Percentiles rank a stretch among this genome's conserved stretches.
Conservation (phyloP, 305 asterid species). For the Solanum chacoense region DNA sequence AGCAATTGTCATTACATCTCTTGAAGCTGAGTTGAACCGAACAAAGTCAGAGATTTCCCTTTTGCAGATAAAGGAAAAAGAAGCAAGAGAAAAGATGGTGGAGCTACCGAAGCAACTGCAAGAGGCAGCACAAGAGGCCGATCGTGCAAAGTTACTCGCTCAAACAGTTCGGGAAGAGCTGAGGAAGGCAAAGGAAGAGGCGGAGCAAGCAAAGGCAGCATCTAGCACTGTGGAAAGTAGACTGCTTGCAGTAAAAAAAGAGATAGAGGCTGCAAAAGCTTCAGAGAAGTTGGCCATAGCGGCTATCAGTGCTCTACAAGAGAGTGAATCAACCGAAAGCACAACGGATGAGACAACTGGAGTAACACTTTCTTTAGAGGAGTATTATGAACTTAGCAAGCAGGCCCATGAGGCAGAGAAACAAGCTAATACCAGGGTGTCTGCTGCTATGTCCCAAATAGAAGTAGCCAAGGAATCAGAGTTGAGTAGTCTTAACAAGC, state of each 20-base stretch:
- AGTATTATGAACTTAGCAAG: slow-evolving; percentile 79
- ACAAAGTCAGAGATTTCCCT: slow-evolving; percentile 38
- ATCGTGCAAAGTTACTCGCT: slow-evolving; percentile 44
- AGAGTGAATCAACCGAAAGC: slow-evolving; percentile 42
- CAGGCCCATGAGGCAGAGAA: slow-evolving; percentile 82
- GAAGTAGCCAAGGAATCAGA: slow-evolving; percentile 79
- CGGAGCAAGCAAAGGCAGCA: slow-evolving; percentile 55
- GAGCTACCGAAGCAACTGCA: slow-evolving; percentile 66
- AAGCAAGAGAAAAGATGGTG: slow-evolving; percentile 43
- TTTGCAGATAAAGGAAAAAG: slow-evolving; percentile 45
- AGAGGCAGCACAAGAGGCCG: slow-evolving; percentile 63
- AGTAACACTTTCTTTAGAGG: slow-evolving; percentile 56
- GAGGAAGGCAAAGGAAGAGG: slow-evolving; percentile 52
- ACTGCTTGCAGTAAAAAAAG: slow-evolving; percentile 50
- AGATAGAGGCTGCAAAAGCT: slow-evolving; percentile 76
- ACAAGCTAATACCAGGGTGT: slow-evolving; percentile 58
- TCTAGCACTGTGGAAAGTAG: slow-evolving; percentile 45
- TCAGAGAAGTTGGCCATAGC: slow-evolving; percentile 73
- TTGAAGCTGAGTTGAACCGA: slow-evolving; percentile 51
- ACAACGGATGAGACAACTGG: slow-evolving; percentile 20
- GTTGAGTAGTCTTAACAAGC: slow-evolving; percentile 37
- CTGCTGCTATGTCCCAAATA: slow-evolving; percentile 50
- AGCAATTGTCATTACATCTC: slow-evolving; percentile 41
- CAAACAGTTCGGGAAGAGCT: slow-evolving; percentile 46
- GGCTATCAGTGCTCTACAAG: slow-evolving; percentile 55